Conservation (phyloP, 306 rosid genomes). For the Herpetospermum pedunculosum region DNA sequence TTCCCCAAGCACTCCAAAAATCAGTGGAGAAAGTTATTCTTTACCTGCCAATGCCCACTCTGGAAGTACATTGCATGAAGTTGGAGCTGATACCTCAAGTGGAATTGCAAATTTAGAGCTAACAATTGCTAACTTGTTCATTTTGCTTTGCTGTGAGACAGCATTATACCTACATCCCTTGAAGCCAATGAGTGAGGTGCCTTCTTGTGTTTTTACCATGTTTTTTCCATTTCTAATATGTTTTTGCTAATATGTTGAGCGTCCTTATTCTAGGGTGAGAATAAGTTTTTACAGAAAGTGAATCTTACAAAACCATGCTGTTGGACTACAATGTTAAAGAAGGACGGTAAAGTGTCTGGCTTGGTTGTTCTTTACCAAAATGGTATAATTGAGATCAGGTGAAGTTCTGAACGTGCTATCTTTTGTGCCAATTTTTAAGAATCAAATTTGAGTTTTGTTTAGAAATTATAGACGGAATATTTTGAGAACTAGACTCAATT, state of each 20-base stretch:
- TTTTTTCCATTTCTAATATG: conserved; percentile 12
- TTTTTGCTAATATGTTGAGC: conserved; percentile 19
- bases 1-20: conserved; percentile 19
- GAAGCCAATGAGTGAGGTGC: conserved; percentile 55
- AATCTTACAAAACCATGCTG: conserved; percentile 48
- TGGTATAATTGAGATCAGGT: conserved; percentile 84
- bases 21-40: conserved; percentile 20
- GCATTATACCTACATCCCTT: conserved; percentile 43
- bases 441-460: neutral
- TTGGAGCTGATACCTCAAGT: conserved; percentile 21
- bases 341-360: conserved; percentile 46
- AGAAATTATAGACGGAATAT: neutral
- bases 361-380: conserved; percentile 52
- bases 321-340: conserved; percentile 62
- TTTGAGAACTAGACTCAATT: neutral
- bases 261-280: conserved; percentile 38
- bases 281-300: conserved; percentile 38
- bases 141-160: conserved; percentile 62
- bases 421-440: conserved; percentile 9
- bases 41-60: conserved; percentile 24
- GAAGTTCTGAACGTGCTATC: conserved; percentile 16
- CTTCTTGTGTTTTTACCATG: conserved; percentile 10
- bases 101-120: conserved; percentile 22
- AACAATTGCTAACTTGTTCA: conserved; percentile 23
- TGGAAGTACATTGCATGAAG: conserved; percentile 31